Percentiles rank a stretch among this genome's conserved stretches.
Conservation (phyloP, 169 alveolate species). For the Plasmodium knowlesi region DNA sequence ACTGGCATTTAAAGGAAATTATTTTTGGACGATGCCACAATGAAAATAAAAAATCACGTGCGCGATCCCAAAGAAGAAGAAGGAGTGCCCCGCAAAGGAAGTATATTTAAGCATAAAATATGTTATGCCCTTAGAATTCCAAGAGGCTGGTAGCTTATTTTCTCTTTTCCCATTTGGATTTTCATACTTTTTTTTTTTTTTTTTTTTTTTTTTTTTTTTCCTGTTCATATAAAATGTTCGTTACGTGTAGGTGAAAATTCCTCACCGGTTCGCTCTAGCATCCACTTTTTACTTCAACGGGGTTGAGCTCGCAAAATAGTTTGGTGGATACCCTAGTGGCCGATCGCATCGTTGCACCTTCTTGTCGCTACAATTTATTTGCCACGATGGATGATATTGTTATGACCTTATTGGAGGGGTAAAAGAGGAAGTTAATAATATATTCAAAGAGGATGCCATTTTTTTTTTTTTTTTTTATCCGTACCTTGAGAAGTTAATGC, state of each 20-base stretch:
- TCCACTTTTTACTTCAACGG: constrained; percentile 66
- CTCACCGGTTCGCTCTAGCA: background rate
- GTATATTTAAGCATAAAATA: background rate
- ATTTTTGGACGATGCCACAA: background rate
- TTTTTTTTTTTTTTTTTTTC: constrained; percentile 23
- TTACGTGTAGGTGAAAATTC: background rate
- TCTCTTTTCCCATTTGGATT: background rate
- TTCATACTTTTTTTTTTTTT: constrained; percentile 9
- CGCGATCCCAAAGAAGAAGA: background rate
- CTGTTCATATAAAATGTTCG: background rate
- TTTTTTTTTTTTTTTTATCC: background rate
- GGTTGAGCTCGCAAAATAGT: background rate
- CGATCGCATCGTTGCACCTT: background rate
- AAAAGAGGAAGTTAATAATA: background rate
- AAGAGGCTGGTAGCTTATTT: background rate
- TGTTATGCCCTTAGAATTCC: background rate
- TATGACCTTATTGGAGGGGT: background rate
- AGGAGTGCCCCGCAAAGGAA: background rate
- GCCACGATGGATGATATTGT: background rate
- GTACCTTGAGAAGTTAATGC: background rate
- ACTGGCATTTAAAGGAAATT: background rate
- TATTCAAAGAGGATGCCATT: background rate
- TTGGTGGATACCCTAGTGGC: background rate
- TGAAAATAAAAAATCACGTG: background rate
- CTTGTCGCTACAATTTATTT: background rate